These are phyloP conservation scores for Talaromyces sp. DNA, from an alignment of 2,329 filamentous ascomycete species.

Conservation along the genomic window DNA sequence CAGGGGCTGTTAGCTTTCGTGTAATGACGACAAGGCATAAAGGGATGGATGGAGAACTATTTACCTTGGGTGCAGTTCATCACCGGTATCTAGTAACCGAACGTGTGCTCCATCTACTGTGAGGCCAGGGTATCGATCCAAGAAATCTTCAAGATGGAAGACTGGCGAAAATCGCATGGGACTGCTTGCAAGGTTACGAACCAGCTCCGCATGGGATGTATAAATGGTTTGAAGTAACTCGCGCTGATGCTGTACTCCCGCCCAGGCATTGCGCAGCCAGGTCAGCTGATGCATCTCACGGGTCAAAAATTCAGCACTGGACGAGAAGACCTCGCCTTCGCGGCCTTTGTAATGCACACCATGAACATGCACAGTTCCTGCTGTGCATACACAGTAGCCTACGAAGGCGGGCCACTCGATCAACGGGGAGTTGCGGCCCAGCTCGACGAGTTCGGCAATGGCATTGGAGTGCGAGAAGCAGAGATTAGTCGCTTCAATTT, in stretches of 20 bases:
- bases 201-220: slow-evolving; percentile 76
- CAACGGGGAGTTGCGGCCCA: slow-evolving; percentile 71
- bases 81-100: slow-evolving; percentile 66
- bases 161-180: slow-evolving; percentile 75
- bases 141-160: slow-evolving; percentile 85
- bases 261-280: slow-evolving; percentile 75
- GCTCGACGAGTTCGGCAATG: slow-evolving; percentile 78
- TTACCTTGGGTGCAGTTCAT: slow-evolving; percentile 48
- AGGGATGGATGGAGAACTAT: neutral
- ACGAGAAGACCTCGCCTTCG: slow-evolving; percentile 65
- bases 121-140: slow-evolving; percentile 75
- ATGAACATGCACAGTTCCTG: slow-evolving; percentile 85
- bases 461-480: slow-evolving; percentile 87
- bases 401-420: slow-evolving; percentile 87
- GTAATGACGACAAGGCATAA: neutral
- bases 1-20: slow-evolving; percentile 1
- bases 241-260: slow-evolving; percentile 76
- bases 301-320: slow-evolving; percentile 69
- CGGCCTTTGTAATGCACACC: slow-evolving; percentile 74
- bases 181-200: slow-evolving; percentile 69
- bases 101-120: slow-evolving; percentile 76
- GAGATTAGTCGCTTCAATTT: slow-evolving; percentile 85
- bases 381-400: slow-evolving; percentile 83
- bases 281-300: slow-evolving; percentile 78
- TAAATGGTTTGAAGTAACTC: slow-evolving; percentile 78